Percentiles rank a stretch among this genome's conserved stretches.
These are phyloP conservation scores for Lepraria neglecta DNA, from an alignment of 495 filamentous ascomycete species.

Conservation along the genomic window DNA sequence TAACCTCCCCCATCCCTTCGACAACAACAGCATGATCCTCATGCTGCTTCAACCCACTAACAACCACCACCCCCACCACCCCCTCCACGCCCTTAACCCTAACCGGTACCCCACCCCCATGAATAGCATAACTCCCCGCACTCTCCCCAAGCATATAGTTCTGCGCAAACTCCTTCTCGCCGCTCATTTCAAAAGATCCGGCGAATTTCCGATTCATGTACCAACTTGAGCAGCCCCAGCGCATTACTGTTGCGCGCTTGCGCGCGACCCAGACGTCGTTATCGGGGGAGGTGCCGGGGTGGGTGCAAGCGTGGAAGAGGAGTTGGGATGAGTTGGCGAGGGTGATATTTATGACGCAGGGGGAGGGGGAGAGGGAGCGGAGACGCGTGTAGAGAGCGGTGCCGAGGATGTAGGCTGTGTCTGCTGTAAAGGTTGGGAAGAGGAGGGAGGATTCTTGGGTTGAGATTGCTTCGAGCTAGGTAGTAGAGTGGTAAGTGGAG, in stretches of 20 bases:
- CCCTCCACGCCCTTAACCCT: conserved; percentile 64
- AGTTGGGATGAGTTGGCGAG: conserved; percentile 50
- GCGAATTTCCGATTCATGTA: conserved; percentile 55
- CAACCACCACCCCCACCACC: conserved; percentile 64
- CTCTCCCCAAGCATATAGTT: conserved; percentile 50
- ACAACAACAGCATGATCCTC: conserved; percentile 71
- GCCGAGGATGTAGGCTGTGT: conserved; percentile 62
- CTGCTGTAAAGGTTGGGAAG: conserved; percentile 57
- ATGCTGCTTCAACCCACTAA: conserved; percentile 69
- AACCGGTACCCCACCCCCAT: conserved; percentile 68
- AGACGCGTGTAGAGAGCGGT: conserved; percentile 56
- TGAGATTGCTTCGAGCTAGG: background rate
- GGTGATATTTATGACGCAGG: conserved; percentile 61
- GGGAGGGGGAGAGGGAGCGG: conserved; percentile 41
- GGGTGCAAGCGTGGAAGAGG: conserved; percentile 53
- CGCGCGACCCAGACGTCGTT: conserved; percentile 56
- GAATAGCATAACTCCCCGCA: conserved; percentile 61
- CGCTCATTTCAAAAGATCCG: conserved; percentile 8
- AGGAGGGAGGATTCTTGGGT: conserved; percentile 35
- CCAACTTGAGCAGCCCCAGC: conserved; percentile 64
- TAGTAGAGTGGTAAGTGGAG: background rate
- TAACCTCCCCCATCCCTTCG: conserved; percentile 31
- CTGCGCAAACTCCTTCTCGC: conserved; percentile 41
- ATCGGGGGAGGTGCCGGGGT: conserved; percentile 54
- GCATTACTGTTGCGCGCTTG: conserved; percentile 61